Evolutionary conservation across 306 rosid species (phyloP), one percentile per base, ranked within the genome.

Genomic region (Castanea mollissima): DNA sequence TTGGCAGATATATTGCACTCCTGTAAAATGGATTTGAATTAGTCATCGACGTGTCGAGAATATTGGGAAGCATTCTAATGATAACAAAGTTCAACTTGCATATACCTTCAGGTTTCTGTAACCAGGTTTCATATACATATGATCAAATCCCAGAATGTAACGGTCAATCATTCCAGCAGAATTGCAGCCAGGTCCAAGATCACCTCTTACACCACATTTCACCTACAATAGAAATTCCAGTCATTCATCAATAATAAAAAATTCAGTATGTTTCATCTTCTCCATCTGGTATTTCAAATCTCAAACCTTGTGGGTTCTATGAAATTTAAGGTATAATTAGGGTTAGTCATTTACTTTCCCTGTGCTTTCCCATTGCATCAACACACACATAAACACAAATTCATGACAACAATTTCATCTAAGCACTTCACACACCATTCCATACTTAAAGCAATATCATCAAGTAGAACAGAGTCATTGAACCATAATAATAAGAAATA

Each of bases 111-210:
- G 91, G 77, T 94, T 94, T 88, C 92, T 87, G 86, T 87, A 92
- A 69, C 81, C 92, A 25, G 98, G 97, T 79, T 94, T 94, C 76
- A 82, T 27, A 73, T 94, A 94, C 73, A 94, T 76, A 87, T 92
- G 98, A 69, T 81, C 74, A 82, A 88, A 74, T 80, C 98, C 92
- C 74, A 91, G 88, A 75, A 92, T 79, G 78, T 82, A 91, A 75
- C 97, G 94, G 82, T 94, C 98, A 46, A 94, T 92, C 97, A 92
- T 87, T 81, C 93, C 93, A 41, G 94, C 97, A 78, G 98, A 87
- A 87, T 91, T 94, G 79, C 98, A 94, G 54, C 89, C 98, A 77
- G 98, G 98, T 72, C 94, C 94, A 78, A 90, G 89, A 78, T 91
- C 93, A 54, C 98, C 97, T 88, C 94, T 91, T 75, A 89, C 80